These are phyloP conservation scores for Malassezia obtusa DNA, from an alignment of 1,284 basidiomycete species.

Conservation along the genomic window DNA sequence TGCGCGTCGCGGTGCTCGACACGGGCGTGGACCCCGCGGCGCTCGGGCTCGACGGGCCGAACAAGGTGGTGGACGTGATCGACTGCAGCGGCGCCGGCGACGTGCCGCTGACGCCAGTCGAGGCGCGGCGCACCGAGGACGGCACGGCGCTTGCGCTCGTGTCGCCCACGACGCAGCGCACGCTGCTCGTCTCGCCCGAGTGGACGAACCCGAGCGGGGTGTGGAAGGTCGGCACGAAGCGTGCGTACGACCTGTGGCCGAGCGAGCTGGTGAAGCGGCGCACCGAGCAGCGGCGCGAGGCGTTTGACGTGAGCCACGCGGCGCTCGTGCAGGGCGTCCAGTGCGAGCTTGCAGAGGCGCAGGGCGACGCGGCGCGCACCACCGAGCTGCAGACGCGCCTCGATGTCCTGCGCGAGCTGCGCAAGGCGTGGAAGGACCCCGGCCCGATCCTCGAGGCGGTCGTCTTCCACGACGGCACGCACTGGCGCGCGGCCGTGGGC, in stretches of 20 bases:
- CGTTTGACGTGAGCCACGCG: conserved; percentile 40
- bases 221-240: conserved; percentile 47
- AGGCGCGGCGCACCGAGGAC: conserved; percentile 13
- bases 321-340: conserved; percentile 36
- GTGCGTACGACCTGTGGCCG: conserved; percentile 48
- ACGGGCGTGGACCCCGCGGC: conserved; percentile 49
- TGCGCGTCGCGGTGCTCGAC: conserved; percentile 48
- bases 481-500: conserved; percentile 47
- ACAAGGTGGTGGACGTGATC: conserved; percentile 48
- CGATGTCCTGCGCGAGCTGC: conserved; percentile 41
- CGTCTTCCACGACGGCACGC: conserved; percentile 45
- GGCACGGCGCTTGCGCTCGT: conserved; percentile 25
- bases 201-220: conserved; percentile 39
- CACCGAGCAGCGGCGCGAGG: conserved; percentile 35
- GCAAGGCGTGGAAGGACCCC: conserved; percentile 34
- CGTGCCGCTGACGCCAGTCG: conserved; percentile 26
- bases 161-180: conserved; percentile 41
- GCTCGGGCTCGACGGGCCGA: conserved; percentile 39
- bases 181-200: conserved; percentile 28
- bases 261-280: conserved; percentile 40
- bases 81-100: conserved; percentile 47
- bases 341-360: conserved; percentile 22
- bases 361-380: conserved; percentile 21
- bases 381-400: conserved; percentile 42
- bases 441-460: conserved; percentile 47